phyloP scores from a whole-genome alignment of 306 rosid genomes.

The Argentina anserina region DNA sequence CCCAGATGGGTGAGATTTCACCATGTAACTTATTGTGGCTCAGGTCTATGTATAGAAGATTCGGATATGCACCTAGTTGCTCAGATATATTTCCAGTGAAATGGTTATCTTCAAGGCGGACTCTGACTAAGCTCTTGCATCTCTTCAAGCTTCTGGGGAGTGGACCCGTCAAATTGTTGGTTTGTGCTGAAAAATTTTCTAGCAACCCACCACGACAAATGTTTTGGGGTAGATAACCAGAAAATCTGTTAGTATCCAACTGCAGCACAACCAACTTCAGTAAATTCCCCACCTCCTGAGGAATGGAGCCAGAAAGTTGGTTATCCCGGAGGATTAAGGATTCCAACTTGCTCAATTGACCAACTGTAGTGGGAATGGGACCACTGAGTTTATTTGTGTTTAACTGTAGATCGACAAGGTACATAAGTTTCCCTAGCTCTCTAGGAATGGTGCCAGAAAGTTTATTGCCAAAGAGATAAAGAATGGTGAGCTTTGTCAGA shows the following conservation, averaged over 20 bases:
- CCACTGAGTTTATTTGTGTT: neutral
- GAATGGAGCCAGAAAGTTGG: slow-evolving; percentile 30
- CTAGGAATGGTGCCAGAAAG: too few species aligned
- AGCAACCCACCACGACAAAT: slow-evolving; percentile 9
- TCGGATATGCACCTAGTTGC: slow-evolving; percentile 37
- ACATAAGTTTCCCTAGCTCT: too few species aligned
- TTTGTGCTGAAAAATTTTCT: slow-evolving; percentile 14
- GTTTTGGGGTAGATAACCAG: slow-evolving; percentile 33
- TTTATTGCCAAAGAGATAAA: too few species aligned
- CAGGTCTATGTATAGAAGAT: slow-evolving; percentile 28
- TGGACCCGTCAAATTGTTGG: slow-evolving; percentile 31
- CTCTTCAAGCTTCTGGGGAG: slow-evolving; percentile 30
- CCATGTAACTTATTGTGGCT: slow-evolving; percentile 36
- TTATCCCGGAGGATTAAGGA: slow-evolving; percentile 14
- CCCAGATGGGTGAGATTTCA: slow-evolving; percentile 23
- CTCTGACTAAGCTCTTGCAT: slow-evolving; percentile 27
- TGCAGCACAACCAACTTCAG: neutral
- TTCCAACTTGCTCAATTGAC: slow-evolving; percentile 3
- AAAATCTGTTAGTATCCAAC: slow-evolving; percentile 28
- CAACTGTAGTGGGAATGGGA: slow-evolving; percentile 1
- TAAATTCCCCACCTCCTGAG: slow-evolving; percentile 10
- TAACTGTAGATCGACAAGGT: rapidly evolving
- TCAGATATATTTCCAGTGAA: slow-evolving; percentile 31
- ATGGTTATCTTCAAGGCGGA: slow-evolving; percentile 31
- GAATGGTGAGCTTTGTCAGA: too few species aligned